Base-by-base conservation (phyloP, 805 yeast genomes). In the Pichia eremophila region DNA sequence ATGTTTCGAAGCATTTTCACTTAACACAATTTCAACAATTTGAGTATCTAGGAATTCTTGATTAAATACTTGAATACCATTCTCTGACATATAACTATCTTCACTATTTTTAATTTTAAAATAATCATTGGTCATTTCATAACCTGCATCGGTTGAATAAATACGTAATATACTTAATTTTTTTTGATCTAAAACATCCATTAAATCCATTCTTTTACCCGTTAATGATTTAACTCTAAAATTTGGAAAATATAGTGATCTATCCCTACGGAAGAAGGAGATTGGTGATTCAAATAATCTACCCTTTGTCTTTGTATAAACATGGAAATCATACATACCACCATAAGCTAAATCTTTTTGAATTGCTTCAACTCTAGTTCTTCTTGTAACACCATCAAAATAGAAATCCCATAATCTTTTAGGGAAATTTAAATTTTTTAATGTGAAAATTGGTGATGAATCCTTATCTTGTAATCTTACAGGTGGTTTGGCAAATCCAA, bases 221-320 rank as follows among this genome's bases (percentile, higher is more conserved):
- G 57, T 49, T 36, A 88, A 60, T 1, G 81, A 71, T 22, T 70
- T 71, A 0, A 82, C 91, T 27, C 66, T 61, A 50, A 91, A 70
- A 59, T 89, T 89, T 10, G 98, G 96, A 67, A 93, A 87, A 61
- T 78, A 93, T 42, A 79, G 66, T 0, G 97, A 73, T 58, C 76
- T 83, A 8, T 85, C 90, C 12, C 71, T 66, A 50, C 76, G 77
- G 75, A 91, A 90, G 56, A 77, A 83, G 1, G 89, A 77, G n/a
- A 76, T 71, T 1, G 98, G 98, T 0, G 96, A 77, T 17, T 74
- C 69, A 68, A 89, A 93, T 52, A 90, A 72, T 65, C 89, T 88
- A 25, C 98, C 99, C 37, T 80, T 76, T 3, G 91, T 85, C 55
- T 82, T 83, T 43, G 82, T 70, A 59, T 78, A 82, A 3, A 76